phyloP scores from a whole-genome alignment of 2,329 filamentous ascomycete species.

The Epichloe hybrida region DNA sequence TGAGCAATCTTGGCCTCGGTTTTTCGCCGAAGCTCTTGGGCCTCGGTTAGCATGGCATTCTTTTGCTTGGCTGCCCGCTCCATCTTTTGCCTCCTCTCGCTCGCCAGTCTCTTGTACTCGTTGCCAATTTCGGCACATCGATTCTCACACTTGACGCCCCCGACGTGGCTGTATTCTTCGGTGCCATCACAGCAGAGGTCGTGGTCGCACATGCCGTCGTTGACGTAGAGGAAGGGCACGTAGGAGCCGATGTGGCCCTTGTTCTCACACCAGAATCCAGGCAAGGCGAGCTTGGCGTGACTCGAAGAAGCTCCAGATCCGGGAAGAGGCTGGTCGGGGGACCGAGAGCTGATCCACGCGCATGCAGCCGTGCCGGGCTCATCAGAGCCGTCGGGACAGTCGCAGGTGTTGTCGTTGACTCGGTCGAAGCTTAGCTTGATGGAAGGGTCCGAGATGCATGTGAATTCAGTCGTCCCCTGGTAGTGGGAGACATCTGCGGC shows the following conservation, averaged over 20 bases:
- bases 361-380: slow-evolving; percentile 93
- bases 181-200: slow-evolving; percentile 89
- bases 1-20: slow-evolving; percentile 56
- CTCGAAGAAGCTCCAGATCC: slow-evolving; percentile 45
- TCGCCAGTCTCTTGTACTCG: slow-evolving; percentile 63
- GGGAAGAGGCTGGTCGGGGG: slow-evolving; percentile 56
- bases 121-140: slow-evolving; percentile 81
- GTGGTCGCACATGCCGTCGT: slow-evolving; percentile 93
- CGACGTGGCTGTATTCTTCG: slow-evolving; percentile 71
- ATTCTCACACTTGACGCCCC: slow-evolving; percentile 73
- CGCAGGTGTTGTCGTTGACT: slow-evolving; percentile 94
- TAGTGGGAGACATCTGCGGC: slow-evolving; percentile 73
- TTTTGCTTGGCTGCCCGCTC: slow-evolving; percentile 59
- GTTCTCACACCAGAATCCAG: slow-evolving; percentile 94
- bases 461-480: slow-evolving; percentile 56
- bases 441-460: slow-evolving; percentile 72
- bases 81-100: slow-evolving; percentile 61
- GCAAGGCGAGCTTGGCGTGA: slow-evolving; percentile 58
- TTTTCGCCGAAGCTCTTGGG: slow-evolving; percentile 51
- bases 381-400: slow-evolving; percentile 93
- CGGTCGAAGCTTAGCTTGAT: slow-evolving; percentile 57
- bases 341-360: slow-evolving; percentile 66
- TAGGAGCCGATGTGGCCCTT: slow-evolving; percentile 77
- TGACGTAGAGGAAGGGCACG: slow-evolving; percentile 76
- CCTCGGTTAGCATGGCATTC: slow-evolving; percentile 57